phyloP scores from a whole-genome alignment of 2,329 filamentous ascomycete genomes.

The Zymoseptoria tritici region DNA sequence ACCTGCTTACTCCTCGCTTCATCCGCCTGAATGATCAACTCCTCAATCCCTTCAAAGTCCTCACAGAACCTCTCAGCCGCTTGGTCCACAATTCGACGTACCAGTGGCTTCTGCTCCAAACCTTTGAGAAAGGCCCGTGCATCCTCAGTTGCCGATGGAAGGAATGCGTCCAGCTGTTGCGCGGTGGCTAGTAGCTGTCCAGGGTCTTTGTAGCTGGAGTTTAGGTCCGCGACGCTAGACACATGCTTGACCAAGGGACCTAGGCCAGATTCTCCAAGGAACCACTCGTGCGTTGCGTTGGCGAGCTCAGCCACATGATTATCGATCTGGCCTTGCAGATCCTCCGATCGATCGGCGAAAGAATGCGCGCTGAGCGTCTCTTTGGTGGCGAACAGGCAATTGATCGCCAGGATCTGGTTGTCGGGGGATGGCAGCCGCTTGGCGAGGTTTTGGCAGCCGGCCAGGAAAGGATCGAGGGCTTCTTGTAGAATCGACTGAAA shows the following conservation, averaged over 20 bases:
- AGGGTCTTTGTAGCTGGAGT: slow-evolving; percentile 23
- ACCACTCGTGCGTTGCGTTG: slow-evolving; percentile 54
- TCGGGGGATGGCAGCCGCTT: slow-evolving; percentile 52
- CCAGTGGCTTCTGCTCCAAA: slow-evolving; percentile 64
- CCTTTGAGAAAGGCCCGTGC: slow-evolving; percentile 72
- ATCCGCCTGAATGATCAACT: slow-evolving; percentile 52
- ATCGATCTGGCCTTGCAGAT: slow-evolving; percentile 22
- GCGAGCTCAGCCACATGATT: slow-evolving; percentile 44
- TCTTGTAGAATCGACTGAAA: slow-evolving; percentile 71
- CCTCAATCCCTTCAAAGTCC: slow-evolving; percentile 69
- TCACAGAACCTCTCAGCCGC: slow-evolving; percentile 77
- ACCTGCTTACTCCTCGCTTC: slow-evolving; percentile 30
- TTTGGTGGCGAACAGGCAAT: slow-evolving; percentile 58
- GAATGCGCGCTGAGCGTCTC: slow-evolving; percentile 51
- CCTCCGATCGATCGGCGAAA: slow-evolving; percentile 48
- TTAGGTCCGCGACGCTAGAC: slow-evolving; percentile 16
- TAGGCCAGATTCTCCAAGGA: slow-evolving; percentile 69
- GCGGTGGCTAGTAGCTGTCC: slow-evolving; percentile 55
- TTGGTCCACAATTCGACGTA: slow-evolving; percentile 69
- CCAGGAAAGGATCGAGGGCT: slow-evolving; percentile 78
- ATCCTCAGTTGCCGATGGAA: slow-evolving; percentile 89
- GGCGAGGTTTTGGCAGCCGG: slow-evolving; percentile 64
- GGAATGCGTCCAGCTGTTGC: slow-evolving; percentile 77
- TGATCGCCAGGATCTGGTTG: slow-evolving; percentile 63
- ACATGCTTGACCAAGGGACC: slow-evolving; percentile 35